A percentile compares a stretch with the other conserved stretches of the same genome.
phyloP scores from a whole-genome alignment of 768 basidiomycete species.

The Tulasnella sp. region DNA sequence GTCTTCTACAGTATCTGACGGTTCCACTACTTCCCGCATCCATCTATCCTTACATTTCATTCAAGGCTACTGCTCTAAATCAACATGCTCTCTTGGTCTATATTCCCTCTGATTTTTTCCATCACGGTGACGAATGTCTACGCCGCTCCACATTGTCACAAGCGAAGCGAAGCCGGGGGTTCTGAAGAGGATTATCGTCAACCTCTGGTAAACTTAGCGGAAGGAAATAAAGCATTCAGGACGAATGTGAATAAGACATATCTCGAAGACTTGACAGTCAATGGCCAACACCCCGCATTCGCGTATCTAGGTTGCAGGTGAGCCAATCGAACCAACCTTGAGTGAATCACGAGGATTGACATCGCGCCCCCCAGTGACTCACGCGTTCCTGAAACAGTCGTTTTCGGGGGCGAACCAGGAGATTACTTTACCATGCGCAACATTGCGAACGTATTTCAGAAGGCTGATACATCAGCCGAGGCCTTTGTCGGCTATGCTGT shows the following conservation, averaged over 20 bases:
- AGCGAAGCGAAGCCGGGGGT: not conserved
- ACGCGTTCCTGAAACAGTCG: slow-evolving; percentile 7
- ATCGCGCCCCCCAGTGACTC: not conserved
- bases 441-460: slow-evolving; percentile 10
- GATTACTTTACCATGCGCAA: slow-evolving; percentile 16
- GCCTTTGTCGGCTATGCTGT: slow-evolving; percentile 2
- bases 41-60: too few species aligned
- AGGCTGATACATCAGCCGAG: not conserved
- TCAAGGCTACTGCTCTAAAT: too few species aligned
- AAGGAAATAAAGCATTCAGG: slow-evolving; percentile 12
- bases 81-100: too few species aligned
- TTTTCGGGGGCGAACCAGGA: slow-evolving; percentile 15
- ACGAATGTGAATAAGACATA: not conserved
- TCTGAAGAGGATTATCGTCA: slow-evolving; percentile 6
- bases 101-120: too few species aligned
- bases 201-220: slow-evolving; percentile 4
- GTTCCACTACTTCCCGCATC: too few species aligned
- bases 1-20: too few species aligned
- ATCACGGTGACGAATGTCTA: not conserved
- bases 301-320: slow-evolving; percentile 10
- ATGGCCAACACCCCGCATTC: slow-evolving; percentile 14
- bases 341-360: not conserved
- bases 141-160: not conserved
- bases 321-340: not conserved
- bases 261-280: slow-evolving; percentile 1